Evolutionary conservation across 148 eudicot species (phyloP).

Genomic region (Rhododendron ferrugineum): DNA sequence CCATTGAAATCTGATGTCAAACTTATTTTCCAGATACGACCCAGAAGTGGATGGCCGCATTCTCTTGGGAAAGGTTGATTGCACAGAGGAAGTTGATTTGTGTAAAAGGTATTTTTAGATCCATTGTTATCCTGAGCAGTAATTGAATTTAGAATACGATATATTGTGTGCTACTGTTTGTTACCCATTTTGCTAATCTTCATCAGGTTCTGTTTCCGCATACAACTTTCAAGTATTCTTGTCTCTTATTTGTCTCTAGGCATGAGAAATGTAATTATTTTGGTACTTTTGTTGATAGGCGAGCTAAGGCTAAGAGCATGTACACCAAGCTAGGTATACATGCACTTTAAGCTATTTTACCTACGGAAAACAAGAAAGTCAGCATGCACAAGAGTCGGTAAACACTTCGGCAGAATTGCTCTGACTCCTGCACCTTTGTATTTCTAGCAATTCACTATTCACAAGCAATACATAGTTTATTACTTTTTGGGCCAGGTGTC

Average conservation of each 20-base stretch:
- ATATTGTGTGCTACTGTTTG: neutral
- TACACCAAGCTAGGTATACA: too few species aligned
- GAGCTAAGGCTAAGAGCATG: neutral
- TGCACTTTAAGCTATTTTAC: too few species aligned
- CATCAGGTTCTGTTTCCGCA: neutral
- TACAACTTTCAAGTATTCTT: neutral
- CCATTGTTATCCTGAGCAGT: neutral
- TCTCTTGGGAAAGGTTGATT: constrained; percentile 86
- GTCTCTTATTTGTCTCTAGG: neutral
- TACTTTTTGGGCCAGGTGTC: too few species aligned
- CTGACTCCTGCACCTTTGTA: too few species aligned
- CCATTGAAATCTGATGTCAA: constrained; percentile 14
- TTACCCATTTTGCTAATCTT: constrained; percentile 1
- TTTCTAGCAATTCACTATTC: too few species aligned
- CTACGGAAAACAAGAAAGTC: too few species aligned
- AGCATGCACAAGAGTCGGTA: too few species aligned
- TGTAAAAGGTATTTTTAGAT: constrained; percentile 60
- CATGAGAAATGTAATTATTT: neutral
- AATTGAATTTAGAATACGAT: neutral
- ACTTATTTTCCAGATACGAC: constrained; percentile 55
- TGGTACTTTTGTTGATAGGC: neutral
- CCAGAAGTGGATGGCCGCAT: constrained; percentile 94
- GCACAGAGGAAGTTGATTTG: constrained; percentile 75
- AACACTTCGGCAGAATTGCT: too few species aligned
- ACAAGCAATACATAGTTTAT: too few species aligned